phyloP scores from a whole-genome alignment of 2,329 filamentous ascomycete species.

The Pseudopithomyces chartarum region DNA sequence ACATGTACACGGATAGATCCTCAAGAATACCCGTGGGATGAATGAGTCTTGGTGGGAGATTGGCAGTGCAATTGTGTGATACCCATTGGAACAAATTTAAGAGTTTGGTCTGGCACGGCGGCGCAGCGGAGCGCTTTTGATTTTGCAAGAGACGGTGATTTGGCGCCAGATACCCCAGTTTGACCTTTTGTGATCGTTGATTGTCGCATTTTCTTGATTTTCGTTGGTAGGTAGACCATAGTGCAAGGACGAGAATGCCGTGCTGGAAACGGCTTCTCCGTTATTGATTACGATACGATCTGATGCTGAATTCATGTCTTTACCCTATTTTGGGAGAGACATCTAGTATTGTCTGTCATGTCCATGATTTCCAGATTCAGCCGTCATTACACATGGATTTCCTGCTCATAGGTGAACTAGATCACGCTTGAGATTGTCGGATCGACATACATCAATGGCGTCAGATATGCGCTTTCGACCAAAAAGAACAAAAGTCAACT shows the following conservation, averaged over 20 bases:
- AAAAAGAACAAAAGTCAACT: no score
- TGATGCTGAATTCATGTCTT: no score
- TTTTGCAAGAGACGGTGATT: constrained; percentile 3
- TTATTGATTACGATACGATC: background rate
- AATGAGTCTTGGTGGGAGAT: constrained; percentile 16
- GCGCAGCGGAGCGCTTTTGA: background rate
- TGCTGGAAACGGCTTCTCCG: background rate
- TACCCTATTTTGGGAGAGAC: background rate
- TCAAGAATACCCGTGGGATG: constrained; percentile 67
- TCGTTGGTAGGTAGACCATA: background rate
- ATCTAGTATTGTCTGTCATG: no score
- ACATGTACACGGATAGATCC: constrained; percentile 68
- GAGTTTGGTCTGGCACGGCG: background rate
- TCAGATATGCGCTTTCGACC: no score
- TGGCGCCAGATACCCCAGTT: constrained; percentile 7
- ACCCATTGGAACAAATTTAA: background rate
- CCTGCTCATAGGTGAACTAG: no score
- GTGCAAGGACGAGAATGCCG: background rate
- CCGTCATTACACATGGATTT: no score
- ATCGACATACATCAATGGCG: no score
- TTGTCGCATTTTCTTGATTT: background rate
- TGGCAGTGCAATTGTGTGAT: background rate
- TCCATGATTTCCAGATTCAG: no score
- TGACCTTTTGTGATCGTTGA: background rate
- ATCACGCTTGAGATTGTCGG: no score